Percentiles rank a stretch among this genome's conserved stretches.
phyloP scores from a whole-genome alignment of 192 early-diverging fungal species.

The Backusella tarrabulga region DNA sequence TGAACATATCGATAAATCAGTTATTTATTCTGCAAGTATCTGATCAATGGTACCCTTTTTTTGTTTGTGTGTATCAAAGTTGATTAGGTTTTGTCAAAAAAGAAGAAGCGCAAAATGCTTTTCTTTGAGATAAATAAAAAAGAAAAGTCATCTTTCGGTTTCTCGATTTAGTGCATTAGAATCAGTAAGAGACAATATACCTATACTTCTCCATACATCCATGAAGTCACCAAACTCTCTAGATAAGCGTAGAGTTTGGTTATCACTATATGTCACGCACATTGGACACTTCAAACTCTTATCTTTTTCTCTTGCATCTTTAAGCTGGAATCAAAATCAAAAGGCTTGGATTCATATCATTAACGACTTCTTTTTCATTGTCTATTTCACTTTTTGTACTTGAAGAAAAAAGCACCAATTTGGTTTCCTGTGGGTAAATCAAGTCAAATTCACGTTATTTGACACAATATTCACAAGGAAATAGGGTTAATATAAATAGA shows the following conservation, averaged over 20 bases:
- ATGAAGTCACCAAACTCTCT: neutral
- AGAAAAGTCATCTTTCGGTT: neutral
- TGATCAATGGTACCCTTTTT: too few species aligned
- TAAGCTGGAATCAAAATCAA: neutral
- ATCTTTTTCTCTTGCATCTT: neutral
- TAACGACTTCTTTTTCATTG: neutral
- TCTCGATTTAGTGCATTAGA: neutral
- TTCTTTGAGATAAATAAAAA: neutral
- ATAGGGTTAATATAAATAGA: neutral
- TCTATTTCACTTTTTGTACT: neutral
- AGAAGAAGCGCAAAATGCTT: neutral
- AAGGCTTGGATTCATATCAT: neutral
- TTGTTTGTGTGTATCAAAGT: too few species aligned
- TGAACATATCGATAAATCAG: too few species aligned
- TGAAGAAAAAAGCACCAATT: neutral
- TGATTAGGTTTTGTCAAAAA: too few species aligned
- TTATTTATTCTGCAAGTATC: neutral
- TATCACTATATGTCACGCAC: neutral
- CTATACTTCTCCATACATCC: neutral
- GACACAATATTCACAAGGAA: conserved; percentile 3
- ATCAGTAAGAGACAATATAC: neutral
- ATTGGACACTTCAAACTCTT: neutral
- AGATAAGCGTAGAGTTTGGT: neutral
- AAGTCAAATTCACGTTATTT: conserved; percentile 2
- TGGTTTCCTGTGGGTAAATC: conserved; percentile 1